A percentile compares a stretch with the other conserved stretches of the same genome.
These are phyloP conservation scores for Berberis vulgaris DNA, from an alignment of 164 flowering plant genomes.

Conservation along the genomic window DNA sequence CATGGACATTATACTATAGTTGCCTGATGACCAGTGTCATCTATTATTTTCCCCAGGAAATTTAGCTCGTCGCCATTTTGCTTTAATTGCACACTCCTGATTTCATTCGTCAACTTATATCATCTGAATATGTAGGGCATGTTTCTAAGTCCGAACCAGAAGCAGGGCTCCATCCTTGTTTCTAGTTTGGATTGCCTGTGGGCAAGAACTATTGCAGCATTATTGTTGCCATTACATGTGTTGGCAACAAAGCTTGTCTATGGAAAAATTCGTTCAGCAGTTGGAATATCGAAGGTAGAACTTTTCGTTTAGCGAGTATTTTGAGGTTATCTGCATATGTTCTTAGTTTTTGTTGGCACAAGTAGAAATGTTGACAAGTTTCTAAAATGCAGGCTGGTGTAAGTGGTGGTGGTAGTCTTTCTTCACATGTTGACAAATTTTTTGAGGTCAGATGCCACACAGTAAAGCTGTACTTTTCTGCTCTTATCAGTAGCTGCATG, in stretches of 20 bases:
- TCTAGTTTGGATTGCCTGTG: conserved; percentile 48
- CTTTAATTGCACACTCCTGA: not conserved
- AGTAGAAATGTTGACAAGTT: not conserved
- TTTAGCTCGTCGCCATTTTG: not conserved
- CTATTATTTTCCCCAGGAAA: not conserved
- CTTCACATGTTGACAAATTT: conserved; percentile 68
- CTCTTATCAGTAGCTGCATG: not conserved
- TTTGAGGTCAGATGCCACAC: conserved; percentile 59
- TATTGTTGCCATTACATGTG: conserved; percentile 71
- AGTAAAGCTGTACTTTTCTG: not conserved
- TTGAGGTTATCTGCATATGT: not conserved
- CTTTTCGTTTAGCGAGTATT: not conserved
- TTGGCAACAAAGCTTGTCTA: conserved; percentile 68
- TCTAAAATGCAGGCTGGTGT: conserved; percentile 63
- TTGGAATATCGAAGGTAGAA: conserved; percentile 81
- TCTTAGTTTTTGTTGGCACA: conserved; percentile 6
- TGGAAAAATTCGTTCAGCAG: conserved; percentile 67
- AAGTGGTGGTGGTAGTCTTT: conserved; percentile 95
- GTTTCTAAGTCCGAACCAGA: conserved; percentile 37
- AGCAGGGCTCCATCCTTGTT: conserved; percentile 31
- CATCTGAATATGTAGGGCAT: conserved; percentile 49
- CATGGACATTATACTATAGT: too few relatives aligned
- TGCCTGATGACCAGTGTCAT: too few relatives aligned
- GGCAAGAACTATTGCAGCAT: conserved; percentile 50
- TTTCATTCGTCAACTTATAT: conserved; percentile 3